Base-by-base conservation (phyloP, 345 rosid genomes). In the Aquilaria sinensis region DNA sequence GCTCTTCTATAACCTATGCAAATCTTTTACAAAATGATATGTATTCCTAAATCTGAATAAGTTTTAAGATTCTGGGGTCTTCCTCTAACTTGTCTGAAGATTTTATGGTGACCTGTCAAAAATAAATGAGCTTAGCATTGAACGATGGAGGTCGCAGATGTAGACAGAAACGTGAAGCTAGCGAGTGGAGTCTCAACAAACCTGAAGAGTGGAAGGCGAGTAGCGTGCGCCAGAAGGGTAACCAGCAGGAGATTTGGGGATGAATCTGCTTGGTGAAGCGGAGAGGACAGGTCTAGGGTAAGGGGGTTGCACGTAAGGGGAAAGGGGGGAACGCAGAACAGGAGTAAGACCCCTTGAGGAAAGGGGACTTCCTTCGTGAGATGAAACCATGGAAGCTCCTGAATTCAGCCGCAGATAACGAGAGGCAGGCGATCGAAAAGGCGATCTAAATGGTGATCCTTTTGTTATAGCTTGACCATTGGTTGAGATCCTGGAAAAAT, bases 261-360 rank as follows among this genome's bases (percentile, higher is more conserved):
- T 29, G 1, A 77, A 11, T 57, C 70, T 74, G 30, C 62, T 72
- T 8, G 89, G 89, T 61, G 92, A 85, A 58, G 80, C 56, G 51
- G 72, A 65, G 2, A 80, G 62, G 30, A 75, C 66, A 68, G 93
- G 84, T 53, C 80, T 77, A 6, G 70, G 56, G 43, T 80, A 62
- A n/a, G 91, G 87, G 7, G 96, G 80, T 14, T 57, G 83, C 62
- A 61, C 56, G 61, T 70, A 72, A 1, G 78, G 78, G 8, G 85
- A 69, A 14, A 79, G 51, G 1, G 92, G 90, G 29, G 97, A 87
- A 49, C 52, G 75, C 70, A 78, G 70, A 2, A 75, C 64, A 37
- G 86, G 82, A 75, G 81, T 70, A 67, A 60, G 71, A 58, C 70
- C 61, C 58, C 48, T 69, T 0, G 89, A 80, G 11, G 85, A 80